phyloP scores from a whole-genome alignment of 2,329 filamentous ascomycete genomes.

The Byssoonygena ceratinophila region DNA sequence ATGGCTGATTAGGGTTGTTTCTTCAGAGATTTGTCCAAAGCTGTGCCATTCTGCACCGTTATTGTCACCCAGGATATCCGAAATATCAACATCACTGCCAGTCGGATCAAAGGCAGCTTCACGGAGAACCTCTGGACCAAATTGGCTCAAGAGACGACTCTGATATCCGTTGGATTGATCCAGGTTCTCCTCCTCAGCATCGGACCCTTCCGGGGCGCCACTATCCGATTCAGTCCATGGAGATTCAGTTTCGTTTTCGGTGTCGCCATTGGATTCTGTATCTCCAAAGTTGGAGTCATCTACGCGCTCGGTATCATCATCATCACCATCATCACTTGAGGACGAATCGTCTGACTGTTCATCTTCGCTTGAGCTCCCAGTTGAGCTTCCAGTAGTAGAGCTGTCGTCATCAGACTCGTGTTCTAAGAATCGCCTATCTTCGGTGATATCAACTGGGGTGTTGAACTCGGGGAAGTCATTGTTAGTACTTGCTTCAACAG shows the following conservation, averaged over 20 bases:
- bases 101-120: not conserved
- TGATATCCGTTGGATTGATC: not conserved
- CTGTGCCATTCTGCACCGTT: not conserved
- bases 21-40: not conserved
- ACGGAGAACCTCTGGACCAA: not conserved
- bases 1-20: not conserved
- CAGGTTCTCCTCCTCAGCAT: not conserved
- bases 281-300: constrained; percentile 13
- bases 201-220: not conserved
- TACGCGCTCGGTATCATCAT: not conserved
- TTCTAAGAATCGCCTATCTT: too few species aligned
- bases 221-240: not conserved
- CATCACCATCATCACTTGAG: not conserved
- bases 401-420: not conserved
- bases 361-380: not conserved
- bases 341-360: not conserved
- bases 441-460: too few species aligned
- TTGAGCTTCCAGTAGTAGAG: not conserved
- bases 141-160: not conserved
- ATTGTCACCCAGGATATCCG: not conserved
- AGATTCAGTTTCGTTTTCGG: not conserved
- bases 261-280: constrained; percentile 13
- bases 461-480: too few species aligned
- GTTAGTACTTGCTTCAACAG: too few species aligned
- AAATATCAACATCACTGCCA: not conserved